Percentiles rank a stretch among this genome's conserved stretches.
Conservation (phyloP, 2,329 filamentous ascomycete genomes). For the Neurospora sp. region DNA sequence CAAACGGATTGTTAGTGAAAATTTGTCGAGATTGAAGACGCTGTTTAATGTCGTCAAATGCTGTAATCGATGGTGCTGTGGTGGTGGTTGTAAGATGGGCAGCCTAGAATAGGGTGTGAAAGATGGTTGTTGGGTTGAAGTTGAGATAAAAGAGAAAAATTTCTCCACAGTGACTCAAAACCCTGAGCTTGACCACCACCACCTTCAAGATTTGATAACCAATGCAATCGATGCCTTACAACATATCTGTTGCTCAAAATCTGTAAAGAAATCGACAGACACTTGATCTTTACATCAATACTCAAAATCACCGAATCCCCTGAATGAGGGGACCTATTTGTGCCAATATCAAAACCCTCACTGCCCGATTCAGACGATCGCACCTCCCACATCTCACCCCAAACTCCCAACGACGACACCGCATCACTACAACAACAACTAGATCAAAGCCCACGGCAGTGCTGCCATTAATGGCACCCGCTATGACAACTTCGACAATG, state of each 20-base stretch:
- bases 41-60: background rate
- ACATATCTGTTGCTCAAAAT: background rate
- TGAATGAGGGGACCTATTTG: background rate
- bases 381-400: background rate
- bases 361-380: background rate
- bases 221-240: background rate
- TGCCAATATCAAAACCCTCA: background rate
- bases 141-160: background rate
- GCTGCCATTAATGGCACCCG: constrained; percentile 1
- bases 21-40: background rate
- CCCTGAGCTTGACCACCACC: background rate
- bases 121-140: background rate
- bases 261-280: background rate
- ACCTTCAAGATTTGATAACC: background rate
- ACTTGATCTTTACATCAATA: background rate
- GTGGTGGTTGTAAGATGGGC: background rate
- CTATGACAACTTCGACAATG: constrained; percentile 9
- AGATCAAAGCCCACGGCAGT: background rate
- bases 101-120: background rate
- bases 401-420: background rate
- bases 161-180: background rate
- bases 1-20: background rate
- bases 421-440: background rate
- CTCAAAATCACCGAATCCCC: background rate
- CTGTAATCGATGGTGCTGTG: background rate